Evolutionary conservation across 129 eudicot genomes (phyloP), one percentile per base, ranked within the genome.

Genomic region (Arctium lappa): DNA sequence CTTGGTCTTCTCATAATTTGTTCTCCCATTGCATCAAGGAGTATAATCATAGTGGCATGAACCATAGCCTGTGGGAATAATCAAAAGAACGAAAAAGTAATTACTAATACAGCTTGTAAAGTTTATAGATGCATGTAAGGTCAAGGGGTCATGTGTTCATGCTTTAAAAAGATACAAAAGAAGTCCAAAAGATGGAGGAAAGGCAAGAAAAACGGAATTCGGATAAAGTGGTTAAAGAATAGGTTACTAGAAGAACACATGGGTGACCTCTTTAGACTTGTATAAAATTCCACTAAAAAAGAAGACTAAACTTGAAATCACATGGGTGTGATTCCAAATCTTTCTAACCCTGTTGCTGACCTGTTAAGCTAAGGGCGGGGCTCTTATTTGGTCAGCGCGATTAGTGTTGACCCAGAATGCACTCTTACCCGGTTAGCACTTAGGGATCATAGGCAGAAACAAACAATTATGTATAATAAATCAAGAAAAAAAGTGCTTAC

Each of bases 41-140:
- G 78, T 82, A 69, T 79, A 86, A 83, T 89, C 90, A 38, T 87
- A 91, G 69, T 87, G 86, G 93, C 95, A 91, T 77, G 86, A 82
- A 68, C 85, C 76, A 63, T 87, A 66, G 74, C 95, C 95, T 91
- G 93, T 86, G 81, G 46, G 73, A 78, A 82, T 77, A 42, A 78
- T 29, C 18, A 72, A 48, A 71, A 81, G 68, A 63, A 53, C 16
- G 18, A 75, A 56, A 2, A 46, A 8, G 16, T 85, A 40, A 69
- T 36, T 82, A 44, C 53, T 50, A 65, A 77, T 66, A 76, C 70
- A 62, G 22, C 71, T 18, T 72, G 76, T 29, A 84, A 69, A 77
- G 80, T 29, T 33, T 33, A 79, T 78, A 62, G 6, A 84, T 79
- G 79, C 76, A 73, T 84, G 84, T 75, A 80, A 78, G 40, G 48